Conservation (phyloP, 352 stramenopile species). For the Phytophthora meadii region DNA sequence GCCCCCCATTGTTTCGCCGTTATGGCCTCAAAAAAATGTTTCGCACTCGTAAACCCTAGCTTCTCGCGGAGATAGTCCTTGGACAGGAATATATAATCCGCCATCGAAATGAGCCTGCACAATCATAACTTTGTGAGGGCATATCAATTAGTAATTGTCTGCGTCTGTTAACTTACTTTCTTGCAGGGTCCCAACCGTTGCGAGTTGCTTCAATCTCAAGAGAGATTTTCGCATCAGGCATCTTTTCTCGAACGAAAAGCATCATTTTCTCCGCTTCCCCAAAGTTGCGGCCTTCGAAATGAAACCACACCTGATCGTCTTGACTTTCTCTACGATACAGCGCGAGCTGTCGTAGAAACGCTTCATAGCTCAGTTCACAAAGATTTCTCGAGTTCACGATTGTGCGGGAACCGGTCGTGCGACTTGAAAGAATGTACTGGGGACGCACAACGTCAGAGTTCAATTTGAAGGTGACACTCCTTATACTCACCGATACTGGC, state of each 20-base stretch:
- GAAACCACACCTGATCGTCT: slow-evolving; percentile 45
- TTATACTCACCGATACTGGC: slow-evolving; percentile 57
- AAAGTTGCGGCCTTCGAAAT: slow-evolving; percentile 77
- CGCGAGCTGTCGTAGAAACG: slow-evolving; percentile 40
- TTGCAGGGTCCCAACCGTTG: slow-evolving; percentile 57
- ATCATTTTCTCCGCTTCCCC: slow-evolving; percentile 58
- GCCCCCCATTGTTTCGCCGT: slow-evolving; percentile 10
- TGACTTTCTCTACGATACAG: slow-evolving; percentile 10
- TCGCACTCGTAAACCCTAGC: slow-evolving; percentile 41
- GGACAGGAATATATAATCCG: slow-evolving; percentile 61
- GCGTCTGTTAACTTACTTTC: slow-evolving; percentile 39
- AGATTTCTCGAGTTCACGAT: slow-evolving; percentile 70
- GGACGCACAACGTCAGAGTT: slow-evolving; percentile 4
- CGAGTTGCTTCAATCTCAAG: slow-evolving; percentile 72
- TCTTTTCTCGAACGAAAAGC: slow-evolving; percentile 31
- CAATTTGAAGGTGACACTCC: background rate
- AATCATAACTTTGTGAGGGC: background rate
- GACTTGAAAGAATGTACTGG: slow-evolving; percentile 70
- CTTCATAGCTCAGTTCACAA: slow-evolving; percentile 45
- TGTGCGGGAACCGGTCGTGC: slow-evolving; percentile 61
- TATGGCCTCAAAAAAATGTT: slow-evolving; percentile 47
- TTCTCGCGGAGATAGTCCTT: slow-evolving; percentile 80
- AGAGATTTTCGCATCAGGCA: slow-evolving; percentile 41
- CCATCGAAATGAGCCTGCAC: slow-evolving; percentile 42
- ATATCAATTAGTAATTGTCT: background rate